Conservation (phyloP, 148 eudicot genomes). For the Diospyros kaki region DNA sequence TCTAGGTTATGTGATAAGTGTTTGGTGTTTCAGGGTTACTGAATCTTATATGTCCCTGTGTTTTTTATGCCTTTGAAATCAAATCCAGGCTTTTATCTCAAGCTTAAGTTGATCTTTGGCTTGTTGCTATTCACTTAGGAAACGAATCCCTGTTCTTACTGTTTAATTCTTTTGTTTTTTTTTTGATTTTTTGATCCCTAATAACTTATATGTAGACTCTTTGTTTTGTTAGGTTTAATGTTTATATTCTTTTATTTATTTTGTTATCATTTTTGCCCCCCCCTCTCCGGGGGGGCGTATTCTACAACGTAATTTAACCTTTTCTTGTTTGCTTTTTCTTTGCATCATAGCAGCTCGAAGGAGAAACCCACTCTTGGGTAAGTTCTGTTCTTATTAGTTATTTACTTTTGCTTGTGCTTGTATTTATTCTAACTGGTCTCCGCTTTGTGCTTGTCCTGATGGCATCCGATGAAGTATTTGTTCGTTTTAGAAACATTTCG, state of each 20-base stretch:
- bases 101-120: not conserved
- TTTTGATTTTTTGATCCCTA: not conserved
- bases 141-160: not conserved
- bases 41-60: not conserved
- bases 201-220: not conserved
- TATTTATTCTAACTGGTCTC: not conserved
- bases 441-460: not conserved
- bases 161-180: not conserved
- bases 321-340: not conserved
- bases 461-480: not conserved
- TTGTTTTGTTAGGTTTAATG: not conserved
- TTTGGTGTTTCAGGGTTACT: not conserved
- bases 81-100: too few relatives aligned
- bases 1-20: not conserved
- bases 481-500: not conserved
- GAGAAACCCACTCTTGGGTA: constrained; percentile 26
- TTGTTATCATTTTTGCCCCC: not conserved
- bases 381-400: not conserved
- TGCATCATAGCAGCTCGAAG: constrained; percentile 17
- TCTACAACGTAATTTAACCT: not conserved
- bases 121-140: not conserved
- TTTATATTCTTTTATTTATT: too few relatives aligned
- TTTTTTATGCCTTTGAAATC: not conserved
- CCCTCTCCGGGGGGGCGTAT: too few relatives aligned
- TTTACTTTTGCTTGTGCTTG: too few relatives aligned